phyloP scores from a whole-genome alignment of 352 stramenopile species.

The Globisporangium ultimum region DNA sequence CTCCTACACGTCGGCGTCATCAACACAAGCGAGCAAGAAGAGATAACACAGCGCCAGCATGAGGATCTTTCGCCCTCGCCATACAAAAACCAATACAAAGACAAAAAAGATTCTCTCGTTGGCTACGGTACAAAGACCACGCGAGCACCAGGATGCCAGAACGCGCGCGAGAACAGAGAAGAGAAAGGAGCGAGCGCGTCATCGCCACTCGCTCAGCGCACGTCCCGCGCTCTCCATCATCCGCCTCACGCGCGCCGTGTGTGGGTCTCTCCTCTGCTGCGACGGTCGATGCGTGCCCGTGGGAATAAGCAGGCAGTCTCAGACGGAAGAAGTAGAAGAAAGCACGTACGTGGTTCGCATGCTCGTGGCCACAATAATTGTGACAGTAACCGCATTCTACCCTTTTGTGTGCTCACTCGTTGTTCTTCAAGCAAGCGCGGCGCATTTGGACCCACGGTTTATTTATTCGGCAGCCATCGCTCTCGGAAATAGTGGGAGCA shows the following conservation, averaged over 20 bases:
- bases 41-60: too few species aligned
- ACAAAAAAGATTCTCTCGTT: neutral
- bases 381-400: slow-evolving; percentile 1
- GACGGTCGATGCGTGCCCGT: too few species aligned
- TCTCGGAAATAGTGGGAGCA: neutral
- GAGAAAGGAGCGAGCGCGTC: neutral
- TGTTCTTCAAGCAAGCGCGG: neutral
- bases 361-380: slow-evolving; percentile 1
- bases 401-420: neutral
- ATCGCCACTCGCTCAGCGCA: too few species aligned
- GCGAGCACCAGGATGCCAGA: neutral
- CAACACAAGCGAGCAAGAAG: too few species aligned
- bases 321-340: too few species aligned
- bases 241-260: too few species aligned
- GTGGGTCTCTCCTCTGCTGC: too few species aligned
- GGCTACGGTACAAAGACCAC: neutral
- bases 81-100: too few species aligned
- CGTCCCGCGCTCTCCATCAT: too few species aligned
- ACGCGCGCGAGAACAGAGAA: neutral
- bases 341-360: neutral
- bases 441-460: neutral
- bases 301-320: too few species aligned
- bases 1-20: slow-evolving; percentile 9
- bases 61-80: too few species aligned
- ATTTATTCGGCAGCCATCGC: neutral